These are phyloP conservation scores for Voacanga thouarsii DNA, from an alignment of 257 asterid species.

Conservation along the genomic window DNA sequence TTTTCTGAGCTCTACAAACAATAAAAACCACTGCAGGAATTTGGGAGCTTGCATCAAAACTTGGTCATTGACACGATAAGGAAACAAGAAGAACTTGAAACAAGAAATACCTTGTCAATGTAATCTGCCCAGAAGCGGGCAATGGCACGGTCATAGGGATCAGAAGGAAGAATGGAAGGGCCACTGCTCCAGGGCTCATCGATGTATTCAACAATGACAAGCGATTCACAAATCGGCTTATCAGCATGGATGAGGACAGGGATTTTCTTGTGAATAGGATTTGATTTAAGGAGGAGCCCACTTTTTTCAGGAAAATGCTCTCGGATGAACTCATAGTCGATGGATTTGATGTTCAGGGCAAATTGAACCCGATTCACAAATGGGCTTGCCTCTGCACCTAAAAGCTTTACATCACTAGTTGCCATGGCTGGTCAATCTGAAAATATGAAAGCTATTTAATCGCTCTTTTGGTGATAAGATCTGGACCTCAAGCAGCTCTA, in stretches of 20 bases:
- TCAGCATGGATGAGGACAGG: conserved; percentile 51
- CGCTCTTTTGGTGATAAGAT: no score
- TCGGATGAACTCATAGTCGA: conserved; percentile 39
- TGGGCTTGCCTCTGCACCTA: conserved; percentile 42
- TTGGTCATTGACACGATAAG: neutral
- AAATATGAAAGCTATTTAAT: no score
- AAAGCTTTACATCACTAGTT: conserved; percentile 31
- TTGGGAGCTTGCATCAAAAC: neutral
- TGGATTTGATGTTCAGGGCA: conserved; percentile 46
- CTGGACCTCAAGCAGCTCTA: no score
- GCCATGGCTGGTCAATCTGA: conserved; percentile 27
- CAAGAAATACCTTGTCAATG: conserved; percentile 39
- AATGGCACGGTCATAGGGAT: conserved; percentile 40
- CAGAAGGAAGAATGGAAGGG: conserved; percentile 37
- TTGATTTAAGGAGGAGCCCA: conserved; percentile 40
- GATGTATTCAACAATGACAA: conserved; percentile 39
- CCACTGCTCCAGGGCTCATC: conserved; percentile 38
- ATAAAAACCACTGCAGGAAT: conserved; percentile 10
- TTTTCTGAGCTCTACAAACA: neutral
- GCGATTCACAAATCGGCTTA: conserved; percentile 44
- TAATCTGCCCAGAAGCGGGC: conserved; percentile 61
- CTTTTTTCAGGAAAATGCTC: conserved; percentile 25
- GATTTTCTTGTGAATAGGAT: conserved; percentile 52
- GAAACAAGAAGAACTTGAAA: neutral
- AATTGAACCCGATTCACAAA: conserved; percentile 39